Percentiles rank a stretch among this genome's conserved stretches.
Evolutionary conservation across 169 alveolate species (phyloP).

Genomic region (Cryptosporidium baileyi): DNA sequence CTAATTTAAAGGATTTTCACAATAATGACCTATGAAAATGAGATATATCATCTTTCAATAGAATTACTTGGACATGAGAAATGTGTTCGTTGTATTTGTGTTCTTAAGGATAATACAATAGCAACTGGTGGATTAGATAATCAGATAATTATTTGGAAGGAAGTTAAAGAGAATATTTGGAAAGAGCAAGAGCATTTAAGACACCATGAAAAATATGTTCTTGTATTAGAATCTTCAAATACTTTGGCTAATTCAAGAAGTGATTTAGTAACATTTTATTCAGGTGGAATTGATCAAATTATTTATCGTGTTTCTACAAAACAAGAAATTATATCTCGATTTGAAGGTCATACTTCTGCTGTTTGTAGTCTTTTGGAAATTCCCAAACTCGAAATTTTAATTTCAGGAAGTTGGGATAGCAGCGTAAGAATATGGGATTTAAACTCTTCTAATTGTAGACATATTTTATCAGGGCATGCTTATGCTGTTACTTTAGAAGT

Average conservation of each 20-base stretch:
- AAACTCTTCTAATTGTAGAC: neutral
- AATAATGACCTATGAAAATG: neutral
- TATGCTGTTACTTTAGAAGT: constrained; percentile 38
- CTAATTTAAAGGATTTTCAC: too few species aligned
- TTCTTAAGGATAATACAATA: constrained; percentile 27
- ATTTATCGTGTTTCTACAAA: constrained; percentile 54
- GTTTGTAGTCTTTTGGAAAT: constrained; percentile 16
- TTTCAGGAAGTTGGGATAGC: constrained; percentile 69
- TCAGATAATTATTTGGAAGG: constrained; percentile 34
- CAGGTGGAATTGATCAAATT: constrained; percentile 52
- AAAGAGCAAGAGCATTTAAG: neutral
- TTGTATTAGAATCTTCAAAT: constrained; percentile 39
- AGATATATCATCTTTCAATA: neutral
- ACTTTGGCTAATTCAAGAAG: neutral
- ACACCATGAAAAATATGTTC: constrained; percentile 29
- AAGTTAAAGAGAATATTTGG: neutral
- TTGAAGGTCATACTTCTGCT: constrained; percentile 53
- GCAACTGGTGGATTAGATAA: constrained; percentile 61
- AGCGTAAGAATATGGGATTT: constrained; percentile 59
- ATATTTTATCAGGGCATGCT: neutral
- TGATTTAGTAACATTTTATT: neutral
- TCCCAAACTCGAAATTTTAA: neutral
- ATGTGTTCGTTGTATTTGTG: constrained; percentile 40
- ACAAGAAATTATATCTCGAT: neutral
- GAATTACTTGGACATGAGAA: constrained; percentile 48